A percentile compares a stretch with the other conserved stretches of the same genome.
These are phyloP conservation scores for Colletotrichum abscissum DNA, from an alignment of 2,329 filamentous ascomycete species.

Conservation along the genomic window DNA sequence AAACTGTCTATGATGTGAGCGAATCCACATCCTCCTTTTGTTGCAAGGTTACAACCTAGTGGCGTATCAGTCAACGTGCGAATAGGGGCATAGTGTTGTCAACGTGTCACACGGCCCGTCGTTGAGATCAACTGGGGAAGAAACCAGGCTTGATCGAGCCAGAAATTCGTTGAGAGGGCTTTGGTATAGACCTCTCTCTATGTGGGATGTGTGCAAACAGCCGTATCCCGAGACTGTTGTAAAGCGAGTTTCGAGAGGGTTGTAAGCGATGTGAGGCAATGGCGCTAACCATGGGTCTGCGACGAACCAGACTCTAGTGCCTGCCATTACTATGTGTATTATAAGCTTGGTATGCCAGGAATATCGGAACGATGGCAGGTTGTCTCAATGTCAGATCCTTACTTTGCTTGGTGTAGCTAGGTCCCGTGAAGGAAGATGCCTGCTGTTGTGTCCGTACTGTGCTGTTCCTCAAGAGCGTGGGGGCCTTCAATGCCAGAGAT, in stretches of 20 bases:
- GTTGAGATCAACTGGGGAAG: neutral
- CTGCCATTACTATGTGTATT: conserved; percentile 37
- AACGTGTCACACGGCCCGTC: neutral
- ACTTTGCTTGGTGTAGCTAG: neutral
- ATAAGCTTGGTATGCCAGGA: conserved; percentile 38
- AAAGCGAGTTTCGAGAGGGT: conserved; percentile 3
- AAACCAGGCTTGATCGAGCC: neutral
- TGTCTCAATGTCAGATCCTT: conserved; percentile 18
- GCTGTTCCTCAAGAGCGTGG: too few relatives aligned
- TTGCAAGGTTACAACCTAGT: too few relatives aligned
- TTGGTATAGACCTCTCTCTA: neutral
- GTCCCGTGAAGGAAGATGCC: neutral
- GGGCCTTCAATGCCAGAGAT: too few relatives aligned
- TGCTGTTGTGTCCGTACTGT: neutral
- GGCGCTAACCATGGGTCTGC: conserved; percentile 36
- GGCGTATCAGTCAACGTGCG: too few relatives aligned
- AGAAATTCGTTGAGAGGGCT: neutral
- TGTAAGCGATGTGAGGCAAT: conserved; percentile 16
- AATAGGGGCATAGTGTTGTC: neutral
- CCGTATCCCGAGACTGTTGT: neutral
- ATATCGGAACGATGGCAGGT: conserved; percentile 37
- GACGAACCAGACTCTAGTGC: conserved; percentile 28
- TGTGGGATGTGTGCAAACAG: neutral
- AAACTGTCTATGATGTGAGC: neutral
- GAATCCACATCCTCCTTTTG: neutral